Conservation (phyloP, 2,329 filamentous ascomycete species). For the Ceratocystis ficicola region DNA sequence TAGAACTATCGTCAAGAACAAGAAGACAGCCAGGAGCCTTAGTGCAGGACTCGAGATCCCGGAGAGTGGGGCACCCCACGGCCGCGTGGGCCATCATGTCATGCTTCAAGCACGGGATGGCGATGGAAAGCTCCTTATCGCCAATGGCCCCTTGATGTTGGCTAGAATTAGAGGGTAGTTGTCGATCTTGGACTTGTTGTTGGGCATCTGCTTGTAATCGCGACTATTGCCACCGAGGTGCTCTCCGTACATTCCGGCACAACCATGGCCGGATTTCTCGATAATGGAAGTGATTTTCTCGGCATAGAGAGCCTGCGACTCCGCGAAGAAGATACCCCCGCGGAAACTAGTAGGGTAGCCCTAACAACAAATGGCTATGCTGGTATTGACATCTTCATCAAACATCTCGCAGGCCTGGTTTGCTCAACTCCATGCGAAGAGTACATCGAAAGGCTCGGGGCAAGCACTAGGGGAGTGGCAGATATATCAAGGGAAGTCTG, state of each 20-base stretch:
- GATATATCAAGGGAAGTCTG: slow-evolving; percentile 32
- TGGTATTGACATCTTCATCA: slow-evolving; percentile 43
- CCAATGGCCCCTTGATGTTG: slow-evolving; percentile 48
- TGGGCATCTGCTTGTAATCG: slow-evolving; percentile 54
- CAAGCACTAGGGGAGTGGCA: slow-evolving; percentile 43
- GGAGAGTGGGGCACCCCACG: slow-evolving; percentile 45
- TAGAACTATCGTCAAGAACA: slow-evolving; percentile 39
- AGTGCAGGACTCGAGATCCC: slow-evolving; percentile 30
- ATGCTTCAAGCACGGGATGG: slow-evolving; percentile 49
- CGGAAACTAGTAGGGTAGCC: slow-evolving; percentile 54
- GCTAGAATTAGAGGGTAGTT: slow-evolving; percentile 50
- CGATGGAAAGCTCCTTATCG: slow-evolving; percentile 47
- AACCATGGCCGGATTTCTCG: slow-evolving; percentile 50
- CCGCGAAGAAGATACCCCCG: slow-evolving; percentile 39
- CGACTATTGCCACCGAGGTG: slow-evolving; percentile 53
- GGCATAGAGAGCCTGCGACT: slow-evolving; percentile 46
- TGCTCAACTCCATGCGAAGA: slow-evolving; percentile 40
- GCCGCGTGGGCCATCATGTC: slow-evolving; percentile 58
- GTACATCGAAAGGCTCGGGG: slow-evolving; percentile 34
- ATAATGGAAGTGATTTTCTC: slow-evolving; percentile 53
- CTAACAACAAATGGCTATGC: slow-evolving; percentile 66
- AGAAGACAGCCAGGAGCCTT: slow-evolving; percentile 44
- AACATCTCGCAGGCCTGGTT: slow-evolving; percentile 31
- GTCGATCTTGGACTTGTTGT: slow-evolving; percentile 50
- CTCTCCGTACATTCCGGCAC: slow-evolving; percentile 54